phyloP scores from a whole-genome alignment of 208 protist species.

The Wallacemonas collosoma region DNA sequence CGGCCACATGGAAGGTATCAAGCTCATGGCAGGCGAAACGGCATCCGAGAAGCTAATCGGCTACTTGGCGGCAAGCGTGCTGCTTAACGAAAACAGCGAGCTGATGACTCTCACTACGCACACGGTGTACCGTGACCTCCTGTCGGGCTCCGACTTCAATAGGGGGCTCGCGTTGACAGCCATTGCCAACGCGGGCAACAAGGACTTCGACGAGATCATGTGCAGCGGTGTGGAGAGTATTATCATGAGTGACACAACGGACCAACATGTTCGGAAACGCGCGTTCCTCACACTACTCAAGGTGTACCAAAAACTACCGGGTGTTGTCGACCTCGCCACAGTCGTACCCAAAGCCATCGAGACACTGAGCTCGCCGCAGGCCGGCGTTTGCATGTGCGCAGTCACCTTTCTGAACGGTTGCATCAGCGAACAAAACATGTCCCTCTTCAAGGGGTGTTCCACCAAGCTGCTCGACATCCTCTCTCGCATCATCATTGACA shows the following conservation, averaged over 20 bases:
- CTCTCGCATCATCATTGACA: conserved; percentile 82
- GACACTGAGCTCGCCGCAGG: conserved; percentile 83
- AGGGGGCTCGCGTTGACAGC: conserved; percentile 96
- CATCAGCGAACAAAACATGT: conserved; percentile 65
- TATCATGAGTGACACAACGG: conserved; percentile 75
- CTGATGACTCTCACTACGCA: conserved; percentile 98
- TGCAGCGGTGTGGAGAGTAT: conserved; percentile 94
- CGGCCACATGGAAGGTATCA: conserved; percentile 99
- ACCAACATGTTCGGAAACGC: conserved; percentile 97
- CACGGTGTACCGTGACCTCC: conserved; percentile 96
- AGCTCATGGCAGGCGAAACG: conserved; percentile 95
- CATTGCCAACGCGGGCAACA: conserved; percentile 97
- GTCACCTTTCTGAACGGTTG: conserved; percentile 93
- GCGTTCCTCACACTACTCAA: conserved; percentile 96
- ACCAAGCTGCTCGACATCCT: conserved; percentile 85
- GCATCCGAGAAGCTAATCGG: conserved; percentile 98
- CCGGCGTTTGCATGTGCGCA: conserved; percentile 93
- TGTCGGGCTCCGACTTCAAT: conserved; percentile 88
- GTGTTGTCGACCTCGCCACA: conserved; percentile 70
- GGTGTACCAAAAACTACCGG: conserved; percentile 95
- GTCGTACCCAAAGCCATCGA: conserved; percentile 79
- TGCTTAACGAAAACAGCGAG: conserved; percentile 98
- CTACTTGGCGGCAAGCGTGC: conserved; percentile 95
- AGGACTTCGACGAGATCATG: conserved; percentile 98
- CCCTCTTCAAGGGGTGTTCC: conserved; percentile 59